Base-by-base conservation (phyloP, 1,139 yeast genomes). In the Nematodospora anomalae region DNA sequence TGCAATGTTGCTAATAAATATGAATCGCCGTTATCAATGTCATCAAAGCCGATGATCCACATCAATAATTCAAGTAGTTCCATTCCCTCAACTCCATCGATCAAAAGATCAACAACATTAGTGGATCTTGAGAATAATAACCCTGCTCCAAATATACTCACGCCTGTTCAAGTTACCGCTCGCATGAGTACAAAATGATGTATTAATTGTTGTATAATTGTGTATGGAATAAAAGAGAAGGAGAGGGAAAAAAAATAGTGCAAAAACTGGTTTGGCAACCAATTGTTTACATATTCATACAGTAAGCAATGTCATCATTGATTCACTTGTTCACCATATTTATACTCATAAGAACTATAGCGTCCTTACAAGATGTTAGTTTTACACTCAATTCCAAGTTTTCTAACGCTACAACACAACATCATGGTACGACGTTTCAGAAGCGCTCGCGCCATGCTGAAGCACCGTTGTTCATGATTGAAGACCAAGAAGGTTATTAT, bases 81-180 rank as follows among this genome's bases (percentile, higher is more conserved):
- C 25, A 41, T 33, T 12, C 44, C 46, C 30, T 45, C 39, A 8
- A 51, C 63, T 7, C 26, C 30, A 11, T 27, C 37, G 22, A 30
- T 36, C 13, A 36, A 36, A 20, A 23, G 38, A 16, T 39, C 40
- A 11, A 26, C 30, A 6, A 41, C 44, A 4, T 30, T 41, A 14
- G 37, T 60, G 23, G 71, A 64, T 18, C 45, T 62, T 9, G 55
- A 55, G 20, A 58, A 55, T 23, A 55, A 52, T 24, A 40, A 32
- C 18, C 46, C 64, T 9, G 71, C 73, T 5, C 71, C 74, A 2
- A 67, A 59, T 41, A 62, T 68, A 3, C 62, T 71, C n/a, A 67
- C 75, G 1, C 70, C 69, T 6, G 64, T 71, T n/a, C 76, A 68
- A 43, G 76, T 69, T 13, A 67, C 72, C 8, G 71, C 71, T 11